Evolutionary conservation across 768 basidiomycete genomes (phyloP).

Genomic region (Suillus tomentosus): DNA sequence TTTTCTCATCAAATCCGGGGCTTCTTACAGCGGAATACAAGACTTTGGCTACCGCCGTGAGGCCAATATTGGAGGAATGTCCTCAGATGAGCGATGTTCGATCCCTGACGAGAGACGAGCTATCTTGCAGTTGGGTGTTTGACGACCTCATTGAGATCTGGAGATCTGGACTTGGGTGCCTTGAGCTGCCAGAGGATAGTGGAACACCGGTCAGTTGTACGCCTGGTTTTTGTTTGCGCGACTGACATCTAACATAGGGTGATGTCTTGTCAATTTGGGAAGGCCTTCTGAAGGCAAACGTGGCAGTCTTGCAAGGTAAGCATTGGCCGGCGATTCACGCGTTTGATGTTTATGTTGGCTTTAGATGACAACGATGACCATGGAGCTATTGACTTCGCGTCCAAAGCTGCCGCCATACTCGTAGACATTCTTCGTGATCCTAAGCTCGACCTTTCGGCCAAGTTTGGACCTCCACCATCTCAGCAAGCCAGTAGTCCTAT

Average conservation of each 20-base stretch:
- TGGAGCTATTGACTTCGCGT: constrained; percentile 41
- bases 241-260: constrained; percentile 29
- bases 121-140: constrained; percentile 54
- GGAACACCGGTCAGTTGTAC: constrained; percentile 51
- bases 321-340: background rate
- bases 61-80: constrained; percentile 55
- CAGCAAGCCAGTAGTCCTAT: constrained; percentile 15
- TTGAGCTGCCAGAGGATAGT: constrained; percentile 48
- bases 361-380: constrained; percentile 48
- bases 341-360: constrained; percentile 14
- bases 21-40: constrained; percentile 55
- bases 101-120: constrained; percentile 57
- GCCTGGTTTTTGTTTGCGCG: constrained; percentile 8
- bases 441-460: constrained; percentile 43
- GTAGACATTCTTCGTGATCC: constrained; percentile 49
- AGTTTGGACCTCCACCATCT: constrained; percentile 22
- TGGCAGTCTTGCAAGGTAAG: constrained; percentile 48
- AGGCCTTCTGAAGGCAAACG: constrained; percentile 52
- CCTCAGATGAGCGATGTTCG: constrained; percentile 56
- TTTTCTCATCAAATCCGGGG: constrained; percentile 61
- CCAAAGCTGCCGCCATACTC: constrained; percentile 45
- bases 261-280: constrained; percentile 60
- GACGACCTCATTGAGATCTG: constrained; percentile 54
- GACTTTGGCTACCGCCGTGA: constrained; percentile 47
- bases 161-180: constrained; percentile 45